phyloP scores from a whole-genome alignment of 2,329 filamentous ascomycete genomes.

The Dactylella cylindrospora region DNA sequence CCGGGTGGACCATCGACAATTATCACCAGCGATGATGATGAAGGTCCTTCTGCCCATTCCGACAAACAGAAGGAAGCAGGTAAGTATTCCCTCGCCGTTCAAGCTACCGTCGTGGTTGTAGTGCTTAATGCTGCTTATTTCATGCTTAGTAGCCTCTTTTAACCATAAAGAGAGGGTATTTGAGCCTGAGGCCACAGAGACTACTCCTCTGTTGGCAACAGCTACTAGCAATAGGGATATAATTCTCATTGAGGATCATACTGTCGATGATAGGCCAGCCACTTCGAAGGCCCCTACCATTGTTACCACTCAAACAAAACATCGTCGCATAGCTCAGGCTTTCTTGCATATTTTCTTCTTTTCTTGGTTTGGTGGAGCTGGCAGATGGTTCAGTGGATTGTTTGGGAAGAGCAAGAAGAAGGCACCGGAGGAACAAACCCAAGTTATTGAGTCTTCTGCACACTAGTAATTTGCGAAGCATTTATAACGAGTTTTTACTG shows the following conservation, averaged over 20 bases:
- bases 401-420: constrained; percentile 39
- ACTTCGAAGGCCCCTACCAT: constrained; percentile 37
- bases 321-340: constrained; percentile 34
- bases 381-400: constrained; percentile 34
- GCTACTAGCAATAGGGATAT: not conserved
- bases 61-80: constrained; percentile 24
- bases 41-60: constrained; percentile 12
- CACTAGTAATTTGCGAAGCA: too few relatives aligned
- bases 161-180: constrained; percentile 16
- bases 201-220: not conserved
- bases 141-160: constrained; percentile 42
- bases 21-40: constrained; percentile 15
- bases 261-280: constrained; percentile 19
- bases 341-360: constrained; percentile 43
- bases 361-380: constrained; percentile 41
- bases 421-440: too few relatives aligned
- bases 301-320: constrained; percentile 32
- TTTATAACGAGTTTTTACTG: too few relatives aligned
- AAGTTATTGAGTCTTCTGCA: too few relatives aligned
- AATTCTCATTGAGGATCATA: not conserved
- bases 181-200: not conserved
- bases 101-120: constrained; percentile 41
- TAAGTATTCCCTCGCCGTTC: constrained; percentile 37
- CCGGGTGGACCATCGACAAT: constrained; percentile 37
- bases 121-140: constrained; percentile 40